Conservation (phyloP, 441 rosid genomes). For the Bocquillonia castaneifolia region DNA sequence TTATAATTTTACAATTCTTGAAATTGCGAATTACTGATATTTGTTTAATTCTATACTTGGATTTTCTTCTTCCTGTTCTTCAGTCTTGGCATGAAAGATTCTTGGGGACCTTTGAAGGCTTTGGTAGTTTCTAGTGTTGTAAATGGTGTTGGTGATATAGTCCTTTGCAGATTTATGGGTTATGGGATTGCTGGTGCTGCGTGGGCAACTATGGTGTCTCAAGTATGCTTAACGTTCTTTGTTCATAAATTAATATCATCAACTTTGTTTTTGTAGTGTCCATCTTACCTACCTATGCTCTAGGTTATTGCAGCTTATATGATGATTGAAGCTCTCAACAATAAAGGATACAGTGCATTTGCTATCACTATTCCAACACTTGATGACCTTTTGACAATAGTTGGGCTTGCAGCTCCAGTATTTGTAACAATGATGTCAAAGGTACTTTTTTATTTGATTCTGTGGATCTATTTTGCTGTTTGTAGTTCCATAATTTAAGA, state of each 20-base stretch:
- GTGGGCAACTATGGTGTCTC: slow-evolving; percentile 94
- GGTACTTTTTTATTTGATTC: slow-evolving; percentile 32
- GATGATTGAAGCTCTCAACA: slow-evolving; percentile 75
- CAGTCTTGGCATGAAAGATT: slow-evolving; percentile 96
- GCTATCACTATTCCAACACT: slow-evolving; percentile 57
- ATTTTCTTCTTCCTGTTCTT: slow-evolving; percentile 16
- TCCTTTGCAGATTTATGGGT: slow-evolving; percentile 71
- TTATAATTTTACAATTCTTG: neutral
- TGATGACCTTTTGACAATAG: slow-evolving; percentile 48
- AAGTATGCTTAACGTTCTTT: slow-evolving; percentile 40
- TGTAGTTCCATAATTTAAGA: slow-evolving; percentile 15
- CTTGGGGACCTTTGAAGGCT: slow-evolving; percentile 92
- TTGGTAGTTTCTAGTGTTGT: slow-evolving; percentile 64
- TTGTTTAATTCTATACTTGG: slow-evolving; percentile 10
- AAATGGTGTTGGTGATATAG: slow-evolving; percentile 71
- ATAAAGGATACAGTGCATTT: slow-evolving; percentile 68
- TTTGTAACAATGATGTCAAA: slow-evolving; percentile 62
- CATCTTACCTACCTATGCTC: slow-evolving; percentile 26
- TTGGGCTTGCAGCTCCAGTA: slow-evolving; percentile 80
- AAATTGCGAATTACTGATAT: neutral
- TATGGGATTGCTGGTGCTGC: slow-evolving; percentile 93
- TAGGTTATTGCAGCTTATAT: slow-evolving; percentile 85
- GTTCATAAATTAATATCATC: neutral
- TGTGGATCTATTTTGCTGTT: neutral
- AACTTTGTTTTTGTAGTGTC: slow-evolving; percentile 8